A percentile compares a stretch with the other conserved stretches of the same genome.
Conservation (phyloP, 257 asterid genomes). For the Nicotiana undulata region DNA sequence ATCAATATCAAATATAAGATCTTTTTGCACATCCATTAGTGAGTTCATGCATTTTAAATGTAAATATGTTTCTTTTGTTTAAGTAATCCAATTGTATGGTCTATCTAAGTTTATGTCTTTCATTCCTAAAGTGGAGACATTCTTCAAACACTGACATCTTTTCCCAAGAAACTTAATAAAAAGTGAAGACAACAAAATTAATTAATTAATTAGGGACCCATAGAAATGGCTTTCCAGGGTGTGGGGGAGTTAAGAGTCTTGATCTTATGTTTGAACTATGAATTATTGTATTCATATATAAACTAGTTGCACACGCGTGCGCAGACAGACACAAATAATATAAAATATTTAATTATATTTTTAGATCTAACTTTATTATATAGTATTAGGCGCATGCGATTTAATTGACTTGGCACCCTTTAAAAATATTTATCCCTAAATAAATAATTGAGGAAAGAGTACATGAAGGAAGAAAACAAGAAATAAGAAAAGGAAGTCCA, state of each 20-base stretch:
- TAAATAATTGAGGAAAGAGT: background rate
- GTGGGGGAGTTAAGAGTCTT: background rate
- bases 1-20: too few relatives aligned
- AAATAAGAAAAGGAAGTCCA: background rate
- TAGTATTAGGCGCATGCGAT: background rate
- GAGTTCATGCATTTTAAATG: background rate
- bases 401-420: background rate
- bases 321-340: background rate
- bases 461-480: background rate
- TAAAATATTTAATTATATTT: background rate
- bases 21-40: too few relatives aligned
- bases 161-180: background rate
- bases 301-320: slow-evolving; percentile 5
- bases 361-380: background rate
- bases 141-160: background rate
- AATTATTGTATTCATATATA: background rate
- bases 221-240: background rate
- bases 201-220: background rate
- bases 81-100: background rate
- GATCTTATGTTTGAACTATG: background rate
- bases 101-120: background rate
- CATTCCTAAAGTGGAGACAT: background rate
- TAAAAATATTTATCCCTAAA: background rate
- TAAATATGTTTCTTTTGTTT: too few relatives aligned
- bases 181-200: background rate